A percentile compares a stretch with the other conserved stretches of the same genome.
Evolutionary conservation across 2,329 filamentous ascomycete species (phyloP).

Genomic region (Intubia oerlemansii): DNA sequence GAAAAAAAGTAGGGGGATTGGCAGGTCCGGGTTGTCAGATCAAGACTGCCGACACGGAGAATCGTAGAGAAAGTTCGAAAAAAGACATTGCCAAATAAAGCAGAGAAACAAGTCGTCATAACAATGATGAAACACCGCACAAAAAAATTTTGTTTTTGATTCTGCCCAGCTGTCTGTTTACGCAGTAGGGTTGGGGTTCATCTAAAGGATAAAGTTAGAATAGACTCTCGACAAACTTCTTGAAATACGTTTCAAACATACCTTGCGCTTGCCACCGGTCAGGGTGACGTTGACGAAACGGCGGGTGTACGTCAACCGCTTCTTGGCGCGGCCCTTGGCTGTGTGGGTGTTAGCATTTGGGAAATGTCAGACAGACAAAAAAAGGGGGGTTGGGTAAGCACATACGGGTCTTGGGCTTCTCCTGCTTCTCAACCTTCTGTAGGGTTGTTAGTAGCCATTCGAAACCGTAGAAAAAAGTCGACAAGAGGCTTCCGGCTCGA

Average conservation of each 20-base stretch:
- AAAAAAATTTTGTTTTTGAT: neutral
- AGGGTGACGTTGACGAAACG: conserved; percentile 97
- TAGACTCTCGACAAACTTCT: neutral
- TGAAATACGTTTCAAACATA: conserved; percentile 21
- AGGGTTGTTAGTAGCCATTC: conserved; percentile 2
- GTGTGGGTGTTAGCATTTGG: too few species aligned
- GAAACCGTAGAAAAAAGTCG: too few species aligned
- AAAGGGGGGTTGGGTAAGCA: too few species aligned
- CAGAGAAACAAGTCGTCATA: too few species aligned
- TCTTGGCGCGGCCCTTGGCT: conserved; percentile 88
- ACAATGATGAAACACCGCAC: too few species aligned
- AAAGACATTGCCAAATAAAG: too few species aligned
- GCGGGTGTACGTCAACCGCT: conserved; percentile 89
- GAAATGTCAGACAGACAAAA: too few species aligned
- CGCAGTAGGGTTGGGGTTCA: conserved; percentile 2
- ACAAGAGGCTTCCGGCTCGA: too few species aligned
- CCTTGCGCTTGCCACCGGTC: conserved; percentile 89
- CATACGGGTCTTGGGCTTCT: conserved; percentile 95
- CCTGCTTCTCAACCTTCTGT: conserved; percentile 42
- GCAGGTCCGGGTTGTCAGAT: too few species aligned
- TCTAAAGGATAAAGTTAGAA: neutral
- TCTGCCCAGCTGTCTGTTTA: neutral
- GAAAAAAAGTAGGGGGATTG: too few species aligned
- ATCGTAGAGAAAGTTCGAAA: too few species aligned
- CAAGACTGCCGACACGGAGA: too few species aligned